Evolutionary conservation across 2,329 filamentous ascomycete species (phyloP), one percentile per base, ranked within the genome.

Genomic region (Pyrenochaeta sp.): DNA sequence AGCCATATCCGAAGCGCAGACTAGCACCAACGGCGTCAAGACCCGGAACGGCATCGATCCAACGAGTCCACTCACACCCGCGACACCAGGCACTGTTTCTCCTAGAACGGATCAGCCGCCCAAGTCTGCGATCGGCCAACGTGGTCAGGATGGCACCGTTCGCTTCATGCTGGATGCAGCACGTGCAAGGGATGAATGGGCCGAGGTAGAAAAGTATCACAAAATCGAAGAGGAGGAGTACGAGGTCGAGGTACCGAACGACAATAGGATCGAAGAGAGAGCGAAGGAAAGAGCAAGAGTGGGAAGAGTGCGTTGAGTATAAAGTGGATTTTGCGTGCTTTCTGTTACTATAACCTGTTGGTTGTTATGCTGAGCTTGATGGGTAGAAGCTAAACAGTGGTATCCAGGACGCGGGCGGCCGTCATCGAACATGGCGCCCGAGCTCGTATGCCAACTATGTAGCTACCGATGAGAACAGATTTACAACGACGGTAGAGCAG

Each of bases 131-230:
- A 72, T 73, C 30, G 72, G 75, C 13, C 59, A 74, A 69, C 34
- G 80, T 70, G 81, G 83, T 6, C 79, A 82, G 32, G 90, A 92
- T 24, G 91, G 91, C 6, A 96, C 94, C 0, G 88, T 96, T 64
- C 87, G 95, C 6, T 98, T 97, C 76, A 92, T 97, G 78, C 89
- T 98, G 48, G 91, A 97, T 64, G 87, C 89, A 0, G 89, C 90
- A 53, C 86, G 90, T 49, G 93, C 93, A 1, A 84, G 85, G 46
- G 83, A 84, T 15, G 95, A 99, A 78, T 86, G 87, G 67, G 83
- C 84, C 12, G 83, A 85, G 12, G 90, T 93, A 1, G 83, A 84
- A 3, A 82, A 85, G 49, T 93, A 89, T 75, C 92, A 90, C 72
- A 86, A 85, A 42, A 86, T 90, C 43, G 90, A 92, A 70, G 92